Evolutionary conservation across 2,329 filamentous ascomycete genomes (phyloP).

Genomic region (Trichoderma pleuroti): DNA sequence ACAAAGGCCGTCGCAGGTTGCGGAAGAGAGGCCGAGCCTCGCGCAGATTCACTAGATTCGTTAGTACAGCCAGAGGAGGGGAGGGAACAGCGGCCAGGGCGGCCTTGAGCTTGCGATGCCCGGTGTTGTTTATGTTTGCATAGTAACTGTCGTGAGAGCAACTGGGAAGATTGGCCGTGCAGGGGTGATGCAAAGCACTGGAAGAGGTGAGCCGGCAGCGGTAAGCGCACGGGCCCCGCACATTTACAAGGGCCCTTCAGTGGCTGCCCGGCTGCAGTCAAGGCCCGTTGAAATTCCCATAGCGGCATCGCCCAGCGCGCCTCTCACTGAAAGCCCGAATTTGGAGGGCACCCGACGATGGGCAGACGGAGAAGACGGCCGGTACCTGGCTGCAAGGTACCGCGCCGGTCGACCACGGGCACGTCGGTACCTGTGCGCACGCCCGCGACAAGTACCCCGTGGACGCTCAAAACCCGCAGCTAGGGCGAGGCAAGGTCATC

Average conservation of each 20-base stretch:
- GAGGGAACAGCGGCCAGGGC: slow-evolving; percentile 28
- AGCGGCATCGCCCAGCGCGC: slow-evolving; percentile 1
- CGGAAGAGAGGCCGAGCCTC: not conserved
- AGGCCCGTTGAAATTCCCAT: not conserved
- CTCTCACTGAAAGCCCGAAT: not conserved
- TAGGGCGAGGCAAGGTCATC: slow-evolving; percentile 15
- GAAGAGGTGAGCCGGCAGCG: not conserved
- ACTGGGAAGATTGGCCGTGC: not conserved
- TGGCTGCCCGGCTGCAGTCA: not conserved
- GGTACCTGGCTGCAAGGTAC: not conserved
- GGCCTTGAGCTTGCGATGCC: slow-evolving; percentile 32
- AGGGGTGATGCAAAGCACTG: not conserved
- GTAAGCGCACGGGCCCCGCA: not conserved
- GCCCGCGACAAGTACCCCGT: not conserved
- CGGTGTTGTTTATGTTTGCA: slow-evolving; percentile 34
- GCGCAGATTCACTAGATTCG: slow-evolving; percentile 18
- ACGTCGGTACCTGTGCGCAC: not conserved
- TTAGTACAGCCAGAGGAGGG: slow-evolving; percentile 31
- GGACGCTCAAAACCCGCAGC: not conserved
- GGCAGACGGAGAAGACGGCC: not conserved
- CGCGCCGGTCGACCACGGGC: not conserved
- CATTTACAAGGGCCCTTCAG: not conserved
- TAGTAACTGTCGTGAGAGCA: slow-evolving; percentile 9
- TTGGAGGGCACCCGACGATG: not conserved
- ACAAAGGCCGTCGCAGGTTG: not conserved